Base-by-base conservation (phyloP, 225 moss, liverwort and hornwort species). In the Ulota crispa region DNA sequence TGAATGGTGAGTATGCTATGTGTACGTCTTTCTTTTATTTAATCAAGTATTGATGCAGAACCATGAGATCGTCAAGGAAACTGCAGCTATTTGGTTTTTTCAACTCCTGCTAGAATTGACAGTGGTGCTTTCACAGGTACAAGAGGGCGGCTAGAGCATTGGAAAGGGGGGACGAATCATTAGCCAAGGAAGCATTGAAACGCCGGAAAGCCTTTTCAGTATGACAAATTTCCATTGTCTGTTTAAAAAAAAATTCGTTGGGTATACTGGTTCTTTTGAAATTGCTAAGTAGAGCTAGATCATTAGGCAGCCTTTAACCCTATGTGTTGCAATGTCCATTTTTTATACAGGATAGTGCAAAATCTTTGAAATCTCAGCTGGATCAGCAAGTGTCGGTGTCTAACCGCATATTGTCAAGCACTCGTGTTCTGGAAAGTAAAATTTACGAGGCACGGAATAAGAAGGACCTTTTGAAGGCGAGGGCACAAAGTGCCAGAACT, bases 131-230 rank as follows among this genome's bases (percentile, higher is more conserved):
- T 77, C n/a, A 59, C 80, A 92, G 85, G 90, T 92, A 92, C 65
- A 92, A 88, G 77, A 74, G 88, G 26, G 90, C 90, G 10, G 70
- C 81, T 20, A 90, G 78, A 72, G 90, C 92, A 31, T 47, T 92
- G 78, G 90, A 86, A 78, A 85, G 60, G 36, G 86, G 89, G 52
- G 92, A 90, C 60, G 90, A 92, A 84, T 20, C 78, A 30, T 42
- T 92, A 45, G 92, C 92, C 9, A 92, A 86, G 57, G 90, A 90
- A 77, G 89, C 90, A 70, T 54, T 89, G 75, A 87, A 88, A 76
- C 75, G 89, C 36, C 80, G 86, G 16, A 92, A 90, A 84, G 81
- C 85, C 7, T 88, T 80, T 78, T 72, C 83, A 73, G 86, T 92
- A 81, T 13, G 76, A 5, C n/a, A 45, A 55, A 8, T 36, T 30